phyloP scores from a whole-genome alignment of 2,329 filamentous ascomycete genomes.

The Penicillium nordicum region DNA sequence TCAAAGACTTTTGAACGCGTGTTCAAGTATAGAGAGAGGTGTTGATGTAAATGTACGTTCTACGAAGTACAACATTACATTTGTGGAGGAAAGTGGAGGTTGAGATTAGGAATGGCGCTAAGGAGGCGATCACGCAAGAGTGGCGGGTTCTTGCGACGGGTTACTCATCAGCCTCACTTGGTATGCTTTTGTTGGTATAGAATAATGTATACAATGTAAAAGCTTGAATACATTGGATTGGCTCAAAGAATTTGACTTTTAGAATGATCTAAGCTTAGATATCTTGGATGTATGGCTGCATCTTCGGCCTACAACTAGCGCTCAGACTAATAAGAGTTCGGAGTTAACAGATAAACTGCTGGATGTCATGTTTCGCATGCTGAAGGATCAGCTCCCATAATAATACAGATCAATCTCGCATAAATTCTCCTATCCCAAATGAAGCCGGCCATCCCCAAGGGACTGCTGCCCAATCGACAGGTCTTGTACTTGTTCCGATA shows the following conservation, averaged over 20 bases:
- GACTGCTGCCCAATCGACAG: slow-evolving; percentile 47
- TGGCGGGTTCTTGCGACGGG: slow-evolving; percentile 20
- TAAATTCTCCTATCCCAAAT: slow-evolving; percentile 13
- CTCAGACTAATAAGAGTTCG: background rate
- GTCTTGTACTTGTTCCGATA: slow-evolving; percentile 60
- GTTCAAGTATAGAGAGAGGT: background rate
- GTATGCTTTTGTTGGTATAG: background rate
- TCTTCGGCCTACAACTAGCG: background rate
- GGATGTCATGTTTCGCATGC: slow-evolving; percentile 11
- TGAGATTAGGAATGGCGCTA: slow-evolving; percentile 20
- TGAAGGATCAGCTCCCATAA: slow-evolving; percentile 15
- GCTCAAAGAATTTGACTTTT: background rate
- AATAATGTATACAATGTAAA: background rate
- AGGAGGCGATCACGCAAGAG: slow-evolving; percentile 30
- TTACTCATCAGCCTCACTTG: background rate
- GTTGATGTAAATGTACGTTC: background rate
- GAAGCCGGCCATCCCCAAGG: slow-evolving; percentile 26
- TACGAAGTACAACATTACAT: background rate
- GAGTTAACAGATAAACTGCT: background rate
- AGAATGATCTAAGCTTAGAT: background rate
- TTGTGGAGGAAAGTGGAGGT: slow-evolving; percentile 15
- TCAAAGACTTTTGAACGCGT: background rate
- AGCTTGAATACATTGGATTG: background rate
- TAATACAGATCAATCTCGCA: slow-evolving; percentile 19
- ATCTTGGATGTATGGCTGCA: too few relatives aligned